Base-by-base conservation (phyloP, 2,329 filamentous ascomycete species). In the Aaosphaeria pasadenensis region DNA sequence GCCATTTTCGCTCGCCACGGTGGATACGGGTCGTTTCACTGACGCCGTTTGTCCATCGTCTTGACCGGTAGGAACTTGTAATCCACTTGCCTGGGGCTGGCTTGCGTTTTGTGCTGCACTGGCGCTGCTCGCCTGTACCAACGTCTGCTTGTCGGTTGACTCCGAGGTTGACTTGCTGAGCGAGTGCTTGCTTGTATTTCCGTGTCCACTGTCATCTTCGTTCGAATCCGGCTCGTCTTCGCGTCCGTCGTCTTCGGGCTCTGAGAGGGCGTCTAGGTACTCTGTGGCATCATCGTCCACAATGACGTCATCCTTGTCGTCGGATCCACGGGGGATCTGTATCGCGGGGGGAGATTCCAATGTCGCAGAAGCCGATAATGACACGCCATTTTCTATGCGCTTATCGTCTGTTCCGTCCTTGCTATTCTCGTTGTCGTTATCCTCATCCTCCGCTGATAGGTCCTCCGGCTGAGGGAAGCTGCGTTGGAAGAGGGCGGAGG, bases 401-500 rank as follows among this genome's bases (percentile, higher is more conserved):
- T 54, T 48, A 1, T 45, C 55, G 31, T 44, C 28, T 44, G 43
- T 6, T 31, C 43, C 39, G 11, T 41, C 41, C 7, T 28, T 43
- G 6, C 32, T 43, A 9, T 48, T 42, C 4, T 51, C 35, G 24
- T 50, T 49, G 11, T 46, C 51, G 11, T 49, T 54, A 32, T 59
- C 58, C 7, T 57, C 59, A 0, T 67, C 61, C 24, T 56, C 66
- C 6, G 54, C 63, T 4, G 64, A 56, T 6, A 67, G 51, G 35
- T 70, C 62, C 5, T 67, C 63, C 5, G 73, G 73, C 51, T 73
- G 72, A 13, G 70, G 71, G 45, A 75, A 75, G 58, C 71, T 75
- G 42, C 64, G 64, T 40, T 63, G 60, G 52, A 69, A 72, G 30
- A 66, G 52, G 24, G 67, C 69, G 7, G 69, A 67, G 6, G 64